A percentile compares a stretch with the other conserved stretches of the same genome.
These are phyloP conservation scores for Pestalotiopsis sp. DNA, from an alignment of 2,329 filamentous ascomycete genomes.

Conservation along the genomic window DNA sequence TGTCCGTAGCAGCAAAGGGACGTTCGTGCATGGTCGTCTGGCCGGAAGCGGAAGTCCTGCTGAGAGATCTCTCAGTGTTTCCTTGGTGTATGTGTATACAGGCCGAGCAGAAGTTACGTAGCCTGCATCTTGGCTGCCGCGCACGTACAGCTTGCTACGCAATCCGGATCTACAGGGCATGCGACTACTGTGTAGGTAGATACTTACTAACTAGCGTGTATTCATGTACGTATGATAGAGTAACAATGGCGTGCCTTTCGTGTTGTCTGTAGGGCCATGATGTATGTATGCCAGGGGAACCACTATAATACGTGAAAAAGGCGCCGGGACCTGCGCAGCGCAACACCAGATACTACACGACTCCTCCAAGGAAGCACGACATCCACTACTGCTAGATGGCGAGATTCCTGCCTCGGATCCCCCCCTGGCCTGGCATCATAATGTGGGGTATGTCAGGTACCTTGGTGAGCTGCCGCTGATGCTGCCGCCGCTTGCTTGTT, in stretches of 20 bases:
- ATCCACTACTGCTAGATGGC: background rate
- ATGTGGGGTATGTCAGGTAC: background rate
- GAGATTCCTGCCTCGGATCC: background rate
- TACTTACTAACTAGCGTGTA: background rate
- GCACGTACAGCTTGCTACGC: background rate
- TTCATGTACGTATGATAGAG: background rate
- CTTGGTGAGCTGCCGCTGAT: background rate
- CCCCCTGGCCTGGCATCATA: background rate
- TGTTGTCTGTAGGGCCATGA: background rate
- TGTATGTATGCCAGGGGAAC: background rate
- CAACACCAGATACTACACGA: background rate
- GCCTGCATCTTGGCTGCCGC: no score
- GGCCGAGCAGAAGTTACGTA: no score
- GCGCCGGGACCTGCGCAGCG: background rate
- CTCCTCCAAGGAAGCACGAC: background rate
- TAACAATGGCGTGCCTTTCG: background rate
- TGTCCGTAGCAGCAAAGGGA: no score
- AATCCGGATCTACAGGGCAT: background rate
- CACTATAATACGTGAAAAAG: background rate
- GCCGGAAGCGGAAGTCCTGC: background rate
- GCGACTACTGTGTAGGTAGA: background rate
- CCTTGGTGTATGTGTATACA: no score
- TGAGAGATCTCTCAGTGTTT: background rate
- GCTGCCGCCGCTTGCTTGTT: background rate
- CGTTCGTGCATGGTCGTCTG: background rate